Evolutionary conservation across 148 eudicot genomes (phyloP).

Genomic region (Amaranthus palmeri): DNA sequence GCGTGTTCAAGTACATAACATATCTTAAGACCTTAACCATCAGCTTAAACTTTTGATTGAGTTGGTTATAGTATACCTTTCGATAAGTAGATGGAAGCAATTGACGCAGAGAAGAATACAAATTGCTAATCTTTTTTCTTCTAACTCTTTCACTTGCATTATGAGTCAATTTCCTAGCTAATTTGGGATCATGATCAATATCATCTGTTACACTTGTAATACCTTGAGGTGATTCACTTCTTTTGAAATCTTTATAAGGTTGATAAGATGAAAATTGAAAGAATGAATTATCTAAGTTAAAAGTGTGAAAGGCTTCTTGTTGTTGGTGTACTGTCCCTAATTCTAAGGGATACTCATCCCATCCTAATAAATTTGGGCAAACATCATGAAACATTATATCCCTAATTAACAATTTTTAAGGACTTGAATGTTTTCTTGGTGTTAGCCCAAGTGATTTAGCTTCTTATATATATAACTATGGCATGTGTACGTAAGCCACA

Average conservation of each 20-base stretch:
- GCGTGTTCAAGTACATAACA: too few relatives aligned
- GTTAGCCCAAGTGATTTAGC: background rate
- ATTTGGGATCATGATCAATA: background rate
- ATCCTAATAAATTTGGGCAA: conserved; percentile 14
- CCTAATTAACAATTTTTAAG: conserved; percentile 14
- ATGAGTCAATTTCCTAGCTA: conserved; percentile 50
- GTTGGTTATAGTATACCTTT: conserved; percentile 34
- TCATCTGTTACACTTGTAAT: conserved; percentile 13
- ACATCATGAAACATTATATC: conserved; percentile 10
- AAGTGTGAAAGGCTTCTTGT: conserved; percentile 5
- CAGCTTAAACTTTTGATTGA: too few relatives aligned
- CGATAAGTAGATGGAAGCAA: conserved; percentile 45
- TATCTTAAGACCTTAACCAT: too few relatives aligned
- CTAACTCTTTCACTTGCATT: conserved; percentile 70
- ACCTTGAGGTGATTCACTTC: conserved; percentile 12
- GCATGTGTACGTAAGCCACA: too few relatives aligned
- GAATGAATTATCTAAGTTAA: conserved; percentile 16
- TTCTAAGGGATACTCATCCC: conserved; percentile 19
- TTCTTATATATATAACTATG: background rate
- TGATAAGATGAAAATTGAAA: conserved; percentile 3
- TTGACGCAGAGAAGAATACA: conserved; percentile 48
- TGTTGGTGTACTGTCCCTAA: conserved; percentile 13
- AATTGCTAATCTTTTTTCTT: conserved; percentile 46
- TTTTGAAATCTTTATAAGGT: background rate
- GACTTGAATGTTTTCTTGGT: background rate